Evolutionary conservation across 2,329 filamentous ascomycete species (phyloP).

Genomic region (Ophidiomyces ophidiicola): DNA sequence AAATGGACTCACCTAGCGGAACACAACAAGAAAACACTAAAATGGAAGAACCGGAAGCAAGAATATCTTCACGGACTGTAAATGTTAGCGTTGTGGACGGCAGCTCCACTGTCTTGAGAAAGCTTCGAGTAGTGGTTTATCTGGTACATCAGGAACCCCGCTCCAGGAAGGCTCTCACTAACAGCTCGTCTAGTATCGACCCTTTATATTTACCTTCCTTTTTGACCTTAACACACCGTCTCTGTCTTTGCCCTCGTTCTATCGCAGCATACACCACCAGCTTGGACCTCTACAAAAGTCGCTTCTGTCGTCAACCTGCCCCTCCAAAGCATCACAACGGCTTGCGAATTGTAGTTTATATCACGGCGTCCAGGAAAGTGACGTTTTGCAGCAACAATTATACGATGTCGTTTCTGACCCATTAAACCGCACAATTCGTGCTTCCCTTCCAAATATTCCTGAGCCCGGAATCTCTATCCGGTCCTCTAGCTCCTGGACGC

Average conservation of each 20-base stretch:
- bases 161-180: background rate
- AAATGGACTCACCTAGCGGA: background rate
- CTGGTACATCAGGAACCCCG: conserved; percentile 24
- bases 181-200: conserved; percentile 23
- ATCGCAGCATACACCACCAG: conserved; percentile 39
- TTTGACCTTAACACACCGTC: conserved; percentile 34
- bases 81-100: conserved; percentile 4
- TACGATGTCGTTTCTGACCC: conserved; percentile 53
- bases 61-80: conserved; percentile 8
- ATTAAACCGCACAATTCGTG: conserved; percentile 44
- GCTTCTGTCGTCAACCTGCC: conserved; percentile 36
- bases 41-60: background rate
- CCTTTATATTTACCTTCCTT: conserved; percentile 42
- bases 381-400: conserved; percentile 33
- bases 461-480: conserved; percentile 35
- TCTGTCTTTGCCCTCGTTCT: conserved; percentile 34
- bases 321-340: conserved; percentile 29
- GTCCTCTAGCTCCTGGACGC: conserved; percentile 32
- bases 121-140: conserved; percentile 32
- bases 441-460: conserved; percentile 53
- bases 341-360: conserved; percentile 24
- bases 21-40: background rate
- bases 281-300: conserved; percentile 38
- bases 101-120: background rate
- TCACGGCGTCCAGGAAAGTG: conserved; percentile 24